Conservation (phyloP, 805 yeast genomes). For the Myxozyma vanderwaltii region DNA sequence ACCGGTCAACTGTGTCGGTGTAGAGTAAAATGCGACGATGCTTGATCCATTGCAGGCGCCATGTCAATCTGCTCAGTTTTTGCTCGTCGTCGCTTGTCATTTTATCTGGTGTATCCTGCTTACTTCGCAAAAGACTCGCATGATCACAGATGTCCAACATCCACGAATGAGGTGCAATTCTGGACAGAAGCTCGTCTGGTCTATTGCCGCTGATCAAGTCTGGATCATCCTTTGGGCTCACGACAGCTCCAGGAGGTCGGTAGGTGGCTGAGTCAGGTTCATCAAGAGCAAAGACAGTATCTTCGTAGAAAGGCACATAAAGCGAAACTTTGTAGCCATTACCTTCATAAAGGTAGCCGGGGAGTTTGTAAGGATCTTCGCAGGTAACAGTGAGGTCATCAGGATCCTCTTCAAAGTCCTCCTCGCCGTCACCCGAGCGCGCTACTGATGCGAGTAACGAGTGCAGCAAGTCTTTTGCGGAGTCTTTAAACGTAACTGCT, state of each 20-base stretch:
- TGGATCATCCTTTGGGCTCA: neutral
- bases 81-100: neutral
- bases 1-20: conserved; percentile 29
- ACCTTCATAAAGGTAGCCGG: conserved; percentile 18
- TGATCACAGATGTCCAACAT: conserved; percentile 11
- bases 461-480: neutral
- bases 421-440: neutral
- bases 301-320: conserved; percentile 14
- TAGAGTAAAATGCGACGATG: conserved; percentile 22
- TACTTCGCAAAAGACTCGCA: neutral
- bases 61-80: neutral
- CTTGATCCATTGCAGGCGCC: conserved; percentile 14
- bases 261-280: conserved; percentile 1
- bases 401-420: neutral
- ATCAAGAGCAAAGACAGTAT: neutral
- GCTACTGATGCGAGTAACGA: neutral
- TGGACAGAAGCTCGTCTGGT: neutral
- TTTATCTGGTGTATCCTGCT: neutral
- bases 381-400: neutral
- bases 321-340: neutral
- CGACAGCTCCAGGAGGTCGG: neutral
- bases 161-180: conserved; percentile 7
- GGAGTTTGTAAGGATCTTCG: conserved; percentile 26
- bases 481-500: neutral
- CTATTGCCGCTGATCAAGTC: conserved; percentile 9